Base-by-base conservation (phyloP, 2,329 filamentous ascomycete species). In the Xylogone sp. region DNA sequence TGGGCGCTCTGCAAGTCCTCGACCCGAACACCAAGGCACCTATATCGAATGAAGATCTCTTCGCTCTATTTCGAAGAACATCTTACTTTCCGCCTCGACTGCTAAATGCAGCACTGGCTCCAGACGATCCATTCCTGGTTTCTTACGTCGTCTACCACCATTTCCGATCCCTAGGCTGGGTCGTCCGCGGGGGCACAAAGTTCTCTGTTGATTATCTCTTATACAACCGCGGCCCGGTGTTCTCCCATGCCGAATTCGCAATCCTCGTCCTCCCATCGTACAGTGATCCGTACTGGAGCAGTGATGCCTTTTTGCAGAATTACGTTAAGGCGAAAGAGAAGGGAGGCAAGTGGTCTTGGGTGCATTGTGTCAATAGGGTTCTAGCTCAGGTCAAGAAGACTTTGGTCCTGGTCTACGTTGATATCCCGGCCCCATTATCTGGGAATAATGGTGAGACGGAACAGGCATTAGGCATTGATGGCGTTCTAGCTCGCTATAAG, bases 161-260 rank as follows among this genome's bases (percentile, higher is more conserved):
- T 67, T 99, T 96, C 72, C 87, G 94, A 34, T 96, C 91, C 0
- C 77, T 97, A 0, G 94, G 94, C 21, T 99, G 94, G 93, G 90
- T 97, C 1, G 87, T 95, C 0, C 86, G 95, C 13, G 84, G 88
- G 4, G 95, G 94, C 31, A 86, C 96, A 66, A 99, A 99, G 65
- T 99, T 99, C 62, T 90, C 89, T 20, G 88, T 91, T 9, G 94
- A 99, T 68, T 97, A 90, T 75, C 75, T 99, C n/a, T 79, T 99
- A 7, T 99, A 99, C 71, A 86, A 90, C 51, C 86, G 91, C 19
- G 94, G 94, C 0, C 94, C 94, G 0, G 93, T 94, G 0, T 97
- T 99, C 68, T 85, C 90, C 20, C 94, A 99, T 65, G 94, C 94
- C 20, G 91, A 97, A 65, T 99, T 97, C 65, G 92, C 90, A 1